Evolutionary conservation across 345 rosid species (phyloP), one percentile per base, ranked within the genome.

Genomic region (Ceriops zippeliana): DNA sequence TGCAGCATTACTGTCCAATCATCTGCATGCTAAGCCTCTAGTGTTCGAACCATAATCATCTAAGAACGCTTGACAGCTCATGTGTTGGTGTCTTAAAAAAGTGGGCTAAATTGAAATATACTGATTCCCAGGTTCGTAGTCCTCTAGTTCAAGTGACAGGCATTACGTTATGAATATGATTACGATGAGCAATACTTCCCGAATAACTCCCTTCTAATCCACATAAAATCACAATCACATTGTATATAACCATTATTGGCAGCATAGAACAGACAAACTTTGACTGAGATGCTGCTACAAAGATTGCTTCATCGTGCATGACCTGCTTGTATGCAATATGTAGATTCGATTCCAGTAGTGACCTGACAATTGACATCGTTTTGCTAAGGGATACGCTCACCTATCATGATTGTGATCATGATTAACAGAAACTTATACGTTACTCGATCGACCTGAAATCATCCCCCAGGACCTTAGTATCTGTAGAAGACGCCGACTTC

Each of bases 1-100:
- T 67, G 46, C 26, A 35, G 58, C 47, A 26, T 57, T 27, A 58
- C 63, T 28, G 13, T 68, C 56, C 28, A 58, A 58, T 68, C 46
- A 68, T 54, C 58, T 68, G 54, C 16, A 56, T 20, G 38, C 19
- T n/a, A 57, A 27, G 24, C 24, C 17, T 67, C 35, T 22, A 21
- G 26, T 53, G 8, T 21, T 11, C 11, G 37, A 47, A 35, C 22
- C 35, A 56, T 67, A 54, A 57, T 22, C 17, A 19, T 35, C n/a
- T 21, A 21, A 21, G 4, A 54, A 22, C 2, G 58, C 10, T 22
- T 22, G 27, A n/a, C 58, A 54, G 58, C 22, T 15, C 27, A 8
- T 15, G 24, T 26, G 27, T 54, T 22, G 16, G 24, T 54, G 58
- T 22, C 58, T 22, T 5, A 4, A 6, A 21, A 53, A 11, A 21